phyloP scores from a whole-genome alignment of 2,329 filamentous ascomycete species.

The Alternaria sp. region DNA sequence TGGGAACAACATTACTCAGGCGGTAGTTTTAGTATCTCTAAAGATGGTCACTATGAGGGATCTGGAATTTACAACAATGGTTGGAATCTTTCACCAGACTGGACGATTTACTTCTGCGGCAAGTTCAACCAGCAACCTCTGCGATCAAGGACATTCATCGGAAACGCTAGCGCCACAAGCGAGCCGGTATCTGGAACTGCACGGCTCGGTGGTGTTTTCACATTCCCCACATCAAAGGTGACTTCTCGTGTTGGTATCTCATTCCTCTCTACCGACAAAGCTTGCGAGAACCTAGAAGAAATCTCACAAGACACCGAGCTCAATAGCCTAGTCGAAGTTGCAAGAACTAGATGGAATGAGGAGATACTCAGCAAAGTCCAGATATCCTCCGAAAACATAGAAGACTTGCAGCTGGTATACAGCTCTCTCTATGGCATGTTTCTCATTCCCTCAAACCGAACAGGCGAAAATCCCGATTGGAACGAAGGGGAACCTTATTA shows the following conservation, averaged over 20 bases:
- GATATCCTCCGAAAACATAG: constrained; percentile 65
- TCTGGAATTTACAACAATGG: constrained; percentile 71
- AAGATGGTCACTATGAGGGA: constrained; percentile 66
- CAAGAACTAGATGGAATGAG: constrained; percentile 66
- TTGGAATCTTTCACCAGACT: constrained; percentile 70
- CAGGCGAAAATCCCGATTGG: constrained; percentile 76
- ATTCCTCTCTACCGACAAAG: constrained; percentile 70
- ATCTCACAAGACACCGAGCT: constrained; percentile 60
- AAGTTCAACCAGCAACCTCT: constrained; percentile 60
- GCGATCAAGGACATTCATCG: constrained; percentile 42
- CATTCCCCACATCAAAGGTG: constrained; percentile 59
- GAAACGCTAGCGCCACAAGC: constrained; percentile 26
- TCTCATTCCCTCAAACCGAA: constrained; percentile 74
- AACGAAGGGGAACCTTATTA: constrained; percentile 72
- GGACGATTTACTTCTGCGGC: constrained; percentile 72
- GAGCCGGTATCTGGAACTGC: constrained; percentile 30
- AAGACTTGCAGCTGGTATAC: constrained; percentile 70
- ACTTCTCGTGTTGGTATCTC: constrained; percentile 72
- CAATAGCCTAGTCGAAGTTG: constrained; percentile 57
- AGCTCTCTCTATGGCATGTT: constrained; percentile 75
- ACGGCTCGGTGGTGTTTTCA: constrained; percentile 60
- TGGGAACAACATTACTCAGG: constrained; percentile 70
- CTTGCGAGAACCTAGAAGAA: constrained; percentile 67
- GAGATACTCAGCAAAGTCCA: constrained; percentile 71
- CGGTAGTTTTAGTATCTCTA: constrained; percentile 65